These are phyloP conservation scores for Ceratocystis lukuohia DNA, from an alignment of 2,329 filamentous ascomycete genomes.

Conservation along the genomic window DNA sequence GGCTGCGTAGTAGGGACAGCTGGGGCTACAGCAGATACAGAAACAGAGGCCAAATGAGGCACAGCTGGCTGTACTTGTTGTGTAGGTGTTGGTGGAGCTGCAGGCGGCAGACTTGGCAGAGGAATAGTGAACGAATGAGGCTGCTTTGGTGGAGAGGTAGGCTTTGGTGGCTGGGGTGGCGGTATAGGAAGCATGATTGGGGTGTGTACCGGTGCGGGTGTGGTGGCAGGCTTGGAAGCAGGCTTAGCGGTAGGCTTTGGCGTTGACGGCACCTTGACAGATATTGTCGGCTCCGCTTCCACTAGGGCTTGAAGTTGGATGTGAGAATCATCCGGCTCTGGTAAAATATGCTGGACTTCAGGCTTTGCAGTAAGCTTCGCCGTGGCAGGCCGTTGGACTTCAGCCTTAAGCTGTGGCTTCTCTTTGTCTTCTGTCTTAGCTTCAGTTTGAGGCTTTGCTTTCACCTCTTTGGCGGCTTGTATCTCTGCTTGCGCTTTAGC, in stretches of 20 bases:
- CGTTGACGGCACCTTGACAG: neutral
- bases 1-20: neutral
- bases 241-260: neutral
- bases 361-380: neutral
- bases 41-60: neutral
- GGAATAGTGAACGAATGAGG: constrained; percentile 16
- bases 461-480: neutral
- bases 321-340: constrained; percentile 13
- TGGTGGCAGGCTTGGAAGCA: neutral
- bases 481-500: neutral
- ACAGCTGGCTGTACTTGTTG: neutral
- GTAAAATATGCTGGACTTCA: neutral
- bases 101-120: constrained; percentile 9
- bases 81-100: neutral
- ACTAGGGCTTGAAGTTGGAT: constrained; percentile 16
- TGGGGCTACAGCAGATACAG: constrained; percentile 5
- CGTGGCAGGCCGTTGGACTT: neutral
- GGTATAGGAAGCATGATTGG: neutral
- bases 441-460: constrained; percentile 4
- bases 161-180: constrained; percentile 5
- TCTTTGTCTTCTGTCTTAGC: neutral
- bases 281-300: constrained; percentile 11
- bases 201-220: neutral
- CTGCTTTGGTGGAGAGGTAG: constrained; percentile 3
- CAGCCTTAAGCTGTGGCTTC: neutral